Conservation (phyloP, 1,284 basidiomycete species). For the Ganoderma leucocontextum region DNA sequence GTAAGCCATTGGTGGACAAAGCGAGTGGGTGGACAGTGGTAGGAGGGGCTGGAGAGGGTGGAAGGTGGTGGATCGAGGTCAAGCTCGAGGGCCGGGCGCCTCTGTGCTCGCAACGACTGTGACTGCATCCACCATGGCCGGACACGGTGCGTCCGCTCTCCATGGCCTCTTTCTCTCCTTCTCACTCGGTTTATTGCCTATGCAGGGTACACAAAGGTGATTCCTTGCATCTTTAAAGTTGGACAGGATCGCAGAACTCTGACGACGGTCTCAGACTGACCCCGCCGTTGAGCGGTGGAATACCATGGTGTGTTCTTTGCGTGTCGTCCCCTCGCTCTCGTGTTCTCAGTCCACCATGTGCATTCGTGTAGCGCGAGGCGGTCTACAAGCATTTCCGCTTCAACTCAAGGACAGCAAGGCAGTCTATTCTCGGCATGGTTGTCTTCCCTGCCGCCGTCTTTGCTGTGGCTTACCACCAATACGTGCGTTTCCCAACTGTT, state of each 20-base stretch:
- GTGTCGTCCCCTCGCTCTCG: slow-evolving; percentile 4
- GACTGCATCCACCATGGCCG: slow-evolving; percentile 51
- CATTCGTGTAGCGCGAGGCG: slow-evolving; percentile 71
- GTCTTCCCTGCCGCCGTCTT: slow-evolving; percentile 57
- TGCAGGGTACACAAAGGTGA: slow-evolving; percentile 37
- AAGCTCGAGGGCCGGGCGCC: slow-evolving; percentile 24
- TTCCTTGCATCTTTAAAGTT: neutral
- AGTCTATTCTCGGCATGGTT: slow-evolving; percentile 57
- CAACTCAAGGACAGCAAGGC: slow-evolving; percentile 67
- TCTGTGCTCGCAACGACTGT: slow-evolving; percentile 19
- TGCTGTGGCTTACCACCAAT: slow-evolving; percentile 44
- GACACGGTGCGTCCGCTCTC: slow-evolving; percentile 46
- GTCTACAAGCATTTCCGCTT: slow-evolving; percentile 83
- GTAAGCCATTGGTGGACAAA: slow-evolving; percentile 61
- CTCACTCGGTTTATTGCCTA: slow-evolving; percentile 3
- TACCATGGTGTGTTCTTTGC: slow-evolving; percentile 62
- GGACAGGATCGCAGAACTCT: neutral
- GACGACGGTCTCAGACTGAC: slow-evolving; percentile 60
- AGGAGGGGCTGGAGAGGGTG: slow-evolving; percentile 7
- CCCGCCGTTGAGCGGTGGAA: slow-evolving; percentile 85
- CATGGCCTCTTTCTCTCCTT: neutral
- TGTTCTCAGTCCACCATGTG: slow-evolving; percentile 9
- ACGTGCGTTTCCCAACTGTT: slow-evolving; percentile 40
- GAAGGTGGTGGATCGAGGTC: slow-evolving; percentile 33
- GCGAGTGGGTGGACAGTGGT: slow-evolving; percentile 5